Evolutionary conservation across 768 basidiomycete species (phyloP).

Genomic region (Cystofilobasidium macerans): DNA sequence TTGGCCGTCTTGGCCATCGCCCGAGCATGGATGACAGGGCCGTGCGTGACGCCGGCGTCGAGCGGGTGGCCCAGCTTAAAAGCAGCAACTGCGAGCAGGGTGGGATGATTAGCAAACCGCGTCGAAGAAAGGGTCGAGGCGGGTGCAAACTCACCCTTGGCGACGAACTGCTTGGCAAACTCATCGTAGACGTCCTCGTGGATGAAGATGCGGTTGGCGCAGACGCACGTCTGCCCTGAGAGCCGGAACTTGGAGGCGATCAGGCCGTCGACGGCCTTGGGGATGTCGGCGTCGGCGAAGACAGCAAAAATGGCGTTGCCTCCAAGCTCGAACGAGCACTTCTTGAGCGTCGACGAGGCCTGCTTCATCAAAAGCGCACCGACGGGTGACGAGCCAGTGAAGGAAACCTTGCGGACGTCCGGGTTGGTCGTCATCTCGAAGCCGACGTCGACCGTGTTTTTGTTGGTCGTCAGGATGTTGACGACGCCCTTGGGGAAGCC

Average conservation of each 20-base stretch:
- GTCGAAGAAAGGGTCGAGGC: neutral
- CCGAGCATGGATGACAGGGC: slow-evolving; percentile 78
- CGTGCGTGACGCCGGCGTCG: slow-evolving; percentile 66
- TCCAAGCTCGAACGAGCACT: slow-evolving; percentile 78
- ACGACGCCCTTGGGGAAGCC: slow-evolving; percentile 90
- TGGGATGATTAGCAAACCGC: neutral
- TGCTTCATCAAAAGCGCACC: slow-evolving; percentile 64
- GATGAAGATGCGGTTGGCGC: slow-evolving; percentile 72
- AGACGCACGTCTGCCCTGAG: slow-evolving; percentile 59
- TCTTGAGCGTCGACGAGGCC: slow-evolving; percentile 68
- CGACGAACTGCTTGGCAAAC: slow-evolving; percentile 75
- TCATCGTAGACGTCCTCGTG: slow-evolving; percentile 85
- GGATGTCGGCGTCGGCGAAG: slow-evolving; percentile 89
- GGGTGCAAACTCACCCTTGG: slow-evolving; percentile 38
- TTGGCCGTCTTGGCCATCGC: slow-evolving; percentile 73
- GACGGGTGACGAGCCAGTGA: slow-evolving; percentile 72
- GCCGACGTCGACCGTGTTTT: slow-evolving; percentile 74
- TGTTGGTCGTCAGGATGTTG: slow-evolving; percentile 81
- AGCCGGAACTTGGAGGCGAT: slow-evolving; percentile 67
- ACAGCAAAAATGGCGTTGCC: slow-evolving; percentile 94
- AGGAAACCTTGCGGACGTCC: slow-evolving; percentile 73
- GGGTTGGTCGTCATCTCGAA: slow-evolving; percentile 88
- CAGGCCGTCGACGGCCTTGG: slow-evolving; percentile 70
- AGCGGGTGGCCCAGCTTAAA: slow-evolving; percentile 86
- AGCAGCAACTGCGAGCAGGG: slow-evolving; percentile 47